Conservation (phyloP, 257 asterid genomes). For the Solanum tacnaense region DNA sequence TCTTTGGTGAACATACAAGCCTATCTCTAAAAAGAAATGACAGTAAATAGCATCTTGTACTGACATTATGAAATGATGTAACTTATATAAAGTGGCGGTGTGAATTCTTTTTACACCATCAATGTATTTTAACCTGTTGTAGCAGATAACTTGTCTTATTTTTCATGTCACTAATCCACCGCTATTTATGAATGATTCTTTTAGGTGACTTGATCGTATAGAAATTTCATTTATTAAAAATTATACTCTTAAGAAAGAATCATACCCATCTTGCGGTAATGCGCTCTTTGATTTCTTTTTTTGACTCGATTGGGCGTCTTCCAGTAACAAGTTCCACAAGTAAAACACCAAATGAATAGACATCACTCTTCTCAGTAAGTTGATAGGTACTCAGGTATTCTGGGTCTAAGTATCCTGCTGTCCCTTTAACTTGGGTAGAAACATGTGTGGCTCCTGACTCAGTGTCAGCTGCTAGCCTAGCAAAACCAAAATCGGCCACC, state of each 20-base stretch:
- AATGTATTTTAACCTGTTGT: background rate
- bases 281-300: conserved; percentile 64
- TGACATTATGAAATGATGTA: background rate
- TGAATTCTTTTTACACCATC: background rate
- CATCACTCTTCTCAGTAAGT: conserved; percentile 95
- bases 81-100: background rate
- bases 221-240: background rate
- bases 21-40: background rate
- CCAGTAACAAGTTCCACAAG: conserved; percentile 86
- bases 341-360: conserved; percentile 80
- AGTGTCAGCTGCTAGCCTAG: conserved; percentile 61
- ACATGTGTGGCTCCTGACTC: conserved; percentile 89
- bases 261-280: conserved; percentile 87
- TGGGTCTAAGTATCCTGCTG: conserved; percentile 96
- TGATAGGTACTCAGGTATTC: conserved; percentile 86
- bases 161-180: too few relatives aligned
- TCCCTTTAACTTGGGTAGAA: conserved; percentile 94
- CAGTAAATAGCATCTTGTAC: background rate
- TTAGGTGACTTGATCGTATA: background rate
- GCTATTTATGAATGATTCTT: background rate
- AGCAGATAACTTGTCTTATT: background rate
- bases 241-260: background rate
- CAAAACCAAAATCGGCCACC: conserved; percentile 97
- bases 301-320: conserved; percentile 83
- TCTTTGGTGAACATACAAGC: background rate